Conservation (phyloP, 2,329 filamentous ascomycete genomes). For the Ophiosphaerella narmari region DNA sequence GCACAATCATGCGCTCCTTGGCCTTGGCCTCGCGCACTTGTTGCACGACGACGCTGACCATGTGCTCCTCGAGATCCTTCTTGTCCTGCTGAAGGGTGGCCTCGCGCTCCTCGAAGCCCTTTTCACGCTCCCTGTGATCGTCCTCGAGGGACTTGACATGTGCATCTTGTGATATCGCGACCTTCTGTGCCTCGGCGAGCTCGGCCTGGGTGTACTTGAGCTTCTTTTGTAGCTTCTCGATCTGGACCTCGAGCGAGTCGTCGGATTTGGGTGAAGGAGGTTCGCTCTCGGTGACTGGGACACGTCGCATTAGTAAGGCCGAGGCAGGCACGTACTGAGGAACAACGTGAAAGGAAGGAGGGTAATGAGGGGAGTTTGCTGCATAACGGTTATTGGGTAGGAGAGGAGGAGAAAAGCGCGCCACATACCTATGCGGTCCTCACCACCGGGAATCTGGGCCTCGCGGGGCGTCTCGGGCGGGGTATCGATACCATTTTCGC, state of each 20-base stretch:
- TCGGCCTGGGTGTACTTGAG: constrained; percentile 35
- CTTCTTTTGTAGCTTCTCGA: constrained; percentile 40
- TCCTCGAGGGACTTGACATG: constrained; percentile 38
- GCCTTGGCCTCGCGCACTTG: constrained; percentile 47
- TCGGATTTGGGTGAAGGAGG: constrained; percentile 35
- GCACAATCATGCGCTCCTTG: constrained; percentile 43
- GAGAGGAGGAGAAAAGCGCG: constrained; percentile 9
- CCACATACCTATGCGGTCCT: constrained; percentile 23
- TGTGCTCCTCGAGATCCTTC: constrained; percentile 48
- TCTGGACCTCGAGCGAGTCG: constrained; percentile 35
- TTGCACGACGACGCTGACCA: constrained; percentile 49
- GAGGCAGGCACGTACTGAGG: constrained; percentile 21
- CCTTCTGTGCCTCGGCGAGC: constrained; percentile 40
- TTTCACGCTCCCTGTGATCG: constrained; percentile 39
- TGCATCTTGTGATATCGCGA: constrained; percentile 34
- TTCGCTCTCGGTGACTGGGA: constrained; percentile 15
- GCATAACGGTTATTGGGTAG: constrained; percentile 30
- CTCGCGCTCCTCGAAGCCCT: constrained; percentile 38
- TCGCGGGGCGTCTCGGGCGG: constrained; percentile 41
- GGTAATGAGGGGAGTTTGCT: constrained; percentile 20
- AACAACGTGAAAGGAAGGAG: constrained; percentile 22
- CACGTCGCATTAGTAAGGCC: constrained; percentile 25
- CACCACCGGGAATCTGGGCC: constrained; percentile 12
- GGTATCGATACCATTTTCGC: constrained; percentile 37
- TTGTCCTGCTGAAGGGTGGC: constrained; percentile 41